phyloP scores from a whole-genome alignment of 2,329 filamentous ascomycete species.

The Phoma herbarum region DNA sequence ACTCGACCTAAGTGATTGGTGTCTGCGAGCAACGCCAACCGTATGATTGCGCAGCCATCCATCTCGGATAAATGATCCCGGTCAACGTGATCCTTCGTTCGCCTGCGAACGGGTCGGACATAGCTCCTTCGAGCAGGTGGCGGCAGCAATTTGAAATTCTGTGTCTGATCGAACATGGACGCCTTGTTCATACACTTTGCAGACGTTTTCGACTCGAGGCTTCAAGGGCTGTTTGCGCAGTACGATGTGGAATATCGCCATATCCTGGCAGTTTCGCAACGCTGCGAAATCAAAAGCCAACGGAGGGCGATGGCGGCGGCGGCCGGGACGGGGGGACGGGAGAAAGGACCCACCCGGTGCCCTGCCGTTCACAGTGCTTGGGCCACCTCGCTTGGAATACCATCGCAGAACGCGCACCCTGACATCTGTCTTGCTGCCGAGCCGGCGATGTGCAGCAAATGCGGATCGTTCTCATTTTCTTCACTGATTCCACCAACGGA shows the following conservation, averaged over 20 bases:
- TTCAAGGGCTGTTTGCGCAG: background rate
- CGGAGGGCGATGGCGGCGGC: background rate
- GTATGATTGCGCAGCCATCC: background rate
- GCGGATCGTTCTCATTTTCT: background rate
- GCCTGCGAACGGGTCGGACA: background rate
- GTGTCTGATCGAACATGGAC: background rate
- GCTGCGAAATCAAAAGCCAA: background rate
- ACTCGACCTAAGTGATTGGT: background rate
- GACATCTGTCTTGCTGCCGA: background rate
- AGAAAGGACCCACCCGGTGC: background rate
- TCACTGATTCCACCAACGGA: background rate
- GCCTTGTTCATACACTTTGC: background rate
- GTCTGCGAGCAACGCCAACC: background rate
- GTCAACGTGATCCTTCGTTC: constrained; percentile 1
- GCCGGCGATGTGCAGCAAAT: background rate
- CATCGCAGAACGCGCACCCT: background rate
- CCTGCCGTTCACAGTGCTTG: background rate
- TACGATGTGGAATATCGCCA: background rate
- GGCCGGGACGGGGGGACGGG: background rate
- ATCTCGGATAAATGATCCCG: background rate
- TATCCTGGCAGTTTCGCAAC: background rate
- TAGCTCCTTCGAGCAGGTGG: background rate
- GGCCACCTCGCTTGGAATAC: background rate
- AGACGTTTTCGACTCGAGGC: background rate
- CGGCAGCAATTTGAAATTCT: background rate